phyloP scores from a whole-genome alignment of 495 filamentous ascomycete species.

The Penicillium malachiteum region DNA sequence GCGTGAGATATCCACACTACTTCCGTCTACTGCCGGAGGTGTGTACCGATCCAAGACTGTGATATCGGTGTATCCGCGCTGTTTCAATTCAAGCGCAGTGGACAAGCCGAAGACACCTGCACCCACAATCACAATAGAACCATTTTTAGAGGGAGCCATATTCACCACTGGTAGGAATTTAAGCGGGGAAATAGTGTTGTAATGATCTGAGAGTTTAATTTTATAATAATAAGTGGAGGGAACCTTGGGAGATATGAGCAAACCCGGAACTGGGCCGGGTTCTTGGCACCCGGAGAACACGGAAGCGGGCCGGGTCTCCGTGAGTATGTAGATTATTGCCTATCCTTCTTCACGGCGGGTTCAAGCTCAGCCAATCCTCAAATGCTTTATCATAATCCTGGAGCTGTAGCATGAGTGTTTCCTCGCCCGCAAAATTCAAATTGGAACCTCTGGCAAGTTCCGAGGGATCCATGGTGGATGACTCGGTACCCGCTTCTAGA shows the following conservation, averaged over 20 bases:
- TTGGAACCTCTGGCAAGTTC: slow-evolving; percentile 16
- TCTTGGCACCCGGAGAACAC: slow-evolving; percentile 23
- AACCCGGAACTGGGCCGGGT: slow-evolving; percentile 13
- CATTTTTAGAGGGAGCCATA: slow-evolving; percentile 27
- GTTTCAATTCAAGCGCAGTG: slow-evolving; percentile 26
- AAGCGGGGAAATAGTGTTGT: not conserved
- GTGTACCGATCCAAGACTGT: slow-evolving; percentile 56
- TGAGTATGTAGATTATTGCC: not conserved
- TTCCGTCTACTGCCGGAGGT: slow-evolving; percentile 54
- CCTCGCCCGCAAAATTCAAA: slow-evolving; percentile 18
- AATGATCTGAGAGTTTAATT: not conserved
- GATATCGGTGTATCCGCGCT: slow-evolving; percentile 27
- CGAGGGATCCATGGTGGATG: slow-evolving; percentile 12
- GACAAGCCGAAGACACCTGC: slow-evolving; percentile 35
- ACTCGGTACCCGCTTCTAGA: slow-evolving; percentile 6
- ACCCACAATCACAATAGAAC: slow-evolving; percentile 37
- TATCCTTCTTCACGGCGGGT: slow-evolving; percentile 9
- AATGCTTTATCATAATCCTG: slow-evolving; percentile 35
- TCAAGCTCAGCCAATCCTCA: slow-evolving; percentile 35
- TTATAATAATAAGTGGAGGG: slow-evolving; percentile 7
- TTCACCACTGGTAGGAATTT: not conserved
- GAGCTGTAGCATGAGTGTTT: slow-evolving; percentile 28
- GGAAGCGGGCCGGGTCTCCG: slow-evolving; percentile 22
- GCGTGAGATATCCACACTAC: slow-evolving; percentile 63
- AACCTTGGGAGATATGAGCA: not conserved